Conservation (phyloP, 2,329 filamentous ascomycete genomes). For the Hirsutella thompsonii region DNA sequence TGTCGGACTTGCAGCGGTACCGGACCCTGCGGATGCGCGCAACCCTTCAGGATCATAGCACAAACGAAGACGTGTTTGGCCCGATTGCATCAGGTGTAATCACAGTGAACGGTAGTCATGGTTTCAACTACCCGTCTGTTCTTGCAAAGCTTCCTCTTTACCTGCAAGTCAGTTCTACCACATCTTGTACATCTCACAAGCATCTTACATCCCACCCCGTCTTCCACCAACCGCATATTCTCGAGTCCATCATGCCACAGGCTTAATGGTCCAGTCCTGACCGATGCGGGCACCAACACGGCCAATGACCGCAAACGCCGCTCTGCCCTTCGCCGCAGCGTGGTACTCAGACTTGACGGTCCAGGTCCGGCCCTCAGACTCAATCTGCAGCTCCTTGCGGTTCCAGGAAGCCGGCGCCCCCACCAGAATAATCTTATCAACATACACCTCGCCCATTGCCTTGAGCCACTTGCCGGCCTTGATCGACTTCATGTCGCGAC, state of each 20-base stretch:
- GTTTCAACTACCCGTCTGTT: no score
- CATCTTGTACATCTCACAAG: no score
- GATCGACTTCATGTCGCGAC: constrained; percentile 36
- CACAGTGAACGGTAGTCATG: no score
- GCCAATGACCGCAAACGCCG: constrained; percentile 39
- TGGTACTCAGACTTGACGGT: constrained; percentile 49
- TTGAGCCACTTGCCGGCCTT: constrained; percentile 61
- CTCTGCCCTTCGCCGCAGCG: constrained; percentile 30
- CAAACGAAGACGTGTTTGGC: no score
- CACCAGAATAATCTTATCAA: constrained; percentile 78
- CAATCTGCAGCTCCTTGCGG: constrained; percentile 45
- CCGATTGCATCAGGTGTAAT: no score
- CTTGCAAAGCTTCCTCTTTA: no score
- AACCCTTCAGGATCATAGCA: no score
- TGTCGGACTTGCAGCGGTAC: no score
- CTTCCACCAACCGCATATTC: background rate
- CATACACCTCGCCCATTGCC: constrained; percentile 60
- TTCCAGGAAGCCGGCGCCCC: constrained; percentile 64
- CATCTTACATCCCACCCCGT: no score
- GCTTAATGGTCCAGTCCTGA: constrained; percentile 36
- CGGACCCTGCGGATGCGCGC: no score
- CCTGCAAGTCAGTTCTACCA: no score
- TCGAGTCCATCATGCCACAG: constrained; percentile 7
- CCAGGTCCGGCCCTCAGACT: constrained; percentile 38
- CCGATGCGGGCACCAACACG: constrained; percentile 38